These are phyloP conservation scores for Didymella segeticola DNA, from an alignment of 2,329 filamentous ascomycete genomes.

Conservation along the genomic window DNA sequence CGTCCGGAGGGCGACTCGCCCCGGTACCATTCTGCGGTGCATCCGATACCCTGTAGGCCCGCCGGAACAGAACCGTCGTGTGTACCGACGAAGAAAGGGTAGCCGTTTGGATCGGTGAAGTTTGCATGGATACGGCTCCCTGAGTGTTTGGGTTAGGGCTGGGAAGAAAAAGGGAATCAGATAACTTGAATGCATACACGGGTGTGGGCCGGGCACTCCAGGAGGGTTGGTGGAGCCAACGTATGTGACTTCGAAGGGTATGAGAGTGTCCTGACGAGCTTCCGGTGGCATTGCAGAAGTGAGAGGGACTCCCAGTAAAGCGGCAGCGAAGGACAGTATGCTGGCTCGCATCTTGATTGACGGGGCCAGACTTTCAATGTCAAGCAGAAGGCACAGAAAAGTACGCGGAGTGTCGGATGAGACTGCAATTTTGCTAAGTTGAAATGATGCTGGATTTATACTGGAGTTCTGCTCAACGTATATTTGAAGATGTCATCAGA, in stretches of 20 bases:
- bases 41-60: slow-evolving; percentile 15
- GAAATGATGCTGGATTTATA: too few relatives aligned
- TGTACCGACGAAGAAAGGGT: not conserved
- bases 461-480: too few relatives aligned
- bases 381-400: too few relatives aligned
- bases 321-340: too few relatives aligned
- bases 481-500: too few relatives aligned
- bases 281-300: not conserved
- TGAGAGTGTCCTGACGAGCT: slow-evolving; percentile 1
- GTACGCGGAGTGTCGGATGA: too few relatives aligned
- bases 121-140: slow-evolving; percentile 14
- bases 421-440: too few relatives aligned
- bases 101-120: slow-evolving; percentile 25
- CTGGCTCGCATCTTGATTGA: too few relatives aligned
- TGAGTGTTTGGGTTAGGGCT: not conserved
- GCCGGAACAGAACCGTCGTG: slow-evolving; percentile 9
- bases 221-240: not conserved
- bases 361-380: too few relatives aligned
- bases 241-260: slow-evolving; percentile 1
- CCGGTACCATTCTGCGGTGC: slow-evolving; percentile 22
- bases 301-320: not conserved
- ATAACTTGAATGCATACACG: too few relatives aligned
- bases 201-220: too few relatives aligned
- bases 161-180: not conserved
- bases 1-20: slow-evolving; percentile 17